Conservation (phyloP, 768 basidiomycete species). For the Russula brevipes region DNA sequence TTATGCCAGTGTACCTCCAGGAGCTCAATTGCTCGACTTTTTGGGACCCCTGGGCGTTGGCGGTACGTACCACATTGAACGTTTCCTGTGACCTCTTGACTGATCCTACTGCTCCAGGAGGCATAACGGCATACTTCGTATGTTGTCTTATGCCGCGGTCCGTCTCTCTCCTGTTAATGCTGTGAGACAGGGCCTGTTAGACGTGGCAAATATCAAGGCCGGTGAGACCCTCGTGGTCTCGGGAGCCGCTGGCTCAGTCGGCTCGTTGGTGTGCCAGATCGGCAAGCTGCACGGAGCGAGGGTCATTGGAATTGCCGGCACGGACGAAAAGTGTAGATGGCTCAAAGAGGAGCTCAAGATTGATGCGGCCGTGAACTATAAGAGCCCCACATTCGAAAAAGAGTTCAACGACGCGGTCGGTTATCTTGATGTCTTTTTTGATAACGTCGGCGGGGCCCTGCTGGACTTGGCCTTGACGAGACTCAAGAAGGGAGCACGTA, state of each 20-base stretch:
- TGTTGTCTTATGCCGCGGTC: constrained; percentile 25
- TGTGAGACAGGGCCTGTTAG: constrained; percentile 62
- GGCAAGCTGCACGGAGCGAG: constrained; percentile 74
- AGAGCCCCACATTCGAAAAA: constrained; percentile 59
- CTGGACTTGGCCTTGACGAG: constrained; percentile 71
- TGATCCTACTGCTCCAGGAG: constrained; percentile 39
- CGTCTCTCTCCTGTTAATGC: constrained; percentile 8
- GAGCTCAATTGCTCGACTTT: constrained; percentile 66
- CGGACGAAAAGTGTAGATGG: constrained; percentile 78
- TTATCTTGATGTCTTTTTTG: constrained; percentile 80
- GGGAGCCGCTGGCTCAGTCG: constrained; percentile 89
- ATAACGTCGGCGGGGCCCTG: constrained; percentile 79
- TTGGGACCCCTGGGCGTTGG: constrained; percentile 72
- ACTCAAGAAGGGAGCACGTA: constrained; percentile 71
- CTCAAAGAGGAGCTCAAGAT: constrained; percentile 80
- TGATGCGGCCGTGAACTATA: constrained; percentile 84
- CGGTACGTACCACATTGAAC: constrained; percentile 41
- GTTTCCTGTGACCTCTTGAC: background rate
- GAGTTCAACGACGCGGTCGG: constrained; percentile 70
- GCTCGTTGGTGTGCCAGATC: constrained; percentile 78
- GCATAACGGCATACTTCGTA: constrained; percentile 85
- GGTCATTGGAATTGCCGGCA: constrained; percentile 87
- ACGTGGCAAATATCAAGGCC: constrained; percentile 71
- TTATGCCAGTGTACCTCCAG: constrained; percentile 48
- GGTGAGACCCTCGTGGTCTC: constrained; percentile 85